Evolutionary conservation across 352 stramenopile species (phyloP), one percentile per base, ranked within the genome.

Genomic region (Globisporangium canariense): DNA sequence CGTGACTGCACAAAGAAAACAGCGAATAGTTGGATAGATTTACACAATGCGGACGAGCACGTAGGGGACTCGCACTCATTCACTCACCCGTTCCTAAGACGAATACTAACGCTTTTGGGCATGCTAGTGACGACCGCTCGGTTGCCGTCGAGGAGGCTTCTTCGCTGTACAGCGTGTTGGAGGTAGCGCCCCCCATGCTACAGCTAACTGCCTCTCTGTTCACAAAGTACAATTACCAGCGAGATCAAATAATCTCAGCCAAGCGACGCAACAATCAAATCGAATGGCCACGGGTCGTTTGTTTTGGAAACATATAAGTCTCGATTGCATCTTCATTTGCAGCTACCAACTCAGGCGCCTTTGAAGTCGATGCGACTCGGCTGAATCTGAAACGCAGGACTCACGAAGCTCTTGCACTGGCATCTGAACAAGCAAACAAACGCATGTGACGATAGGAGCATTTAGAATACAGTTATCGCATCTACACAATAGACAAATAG

Each of bases 311-410:
- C 7, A 8, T 8, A 36, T 3, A 36, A 36, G 32, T 36, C 30
- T 20, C 16, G 38, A 18, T 20, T 40, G 25, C 18, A 58, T 13
- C 25, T 22, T 69, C 30, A 64, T 62, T 66, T 38, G 7, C 2
- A 68, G 66, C 1, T 36, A 36, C 32, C 32, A 36, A 36, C 38
- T 43, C 38, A 43, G 13, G 55, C 30, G 2, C 57, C 57, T 34
- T 49, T 46, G 45, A 59, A 59, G 7, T 87, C 74, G 55, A 78
- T 71, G 58, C 74, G 71, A 58, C 78, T 86, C 18, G 80, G 71
- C 43, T 83, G 66, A 32, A 91, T 69, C 67, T 89, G 82, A 65
- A 91, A 88, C 40, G 77, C 72, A 51, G 78, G 80, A 4, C 60
- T 73, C 25, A 88, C 68, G 51, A 89, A 89, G 38, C 65, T 30